Evolutionary conservation across 371 early-diverging fungal species (phyloP), one percentile per base, ranked within the genome.

Genomic region (Circinella minor): DNA sequence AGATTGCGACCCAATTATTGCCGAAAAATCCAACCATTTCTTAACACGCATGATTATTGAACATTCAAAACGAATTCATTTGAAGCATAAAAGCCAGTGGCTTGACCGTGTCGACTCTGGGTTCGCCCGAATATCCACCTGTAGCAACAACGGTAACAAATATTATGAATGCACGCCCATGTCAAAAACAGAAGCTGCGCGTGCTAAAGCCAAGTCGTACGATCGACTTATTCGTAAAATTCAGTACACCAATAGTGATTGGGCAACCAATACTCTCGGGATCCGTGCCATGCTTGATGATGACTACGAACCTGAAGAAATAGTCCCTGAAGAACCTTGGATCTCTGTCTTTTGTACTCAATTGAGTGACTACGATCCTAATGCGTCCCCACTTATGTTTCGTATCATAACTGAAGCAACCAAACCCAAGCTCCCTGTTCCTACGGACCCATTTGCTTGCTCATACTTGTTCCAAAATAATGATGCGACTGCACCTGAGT

Each of bases 41-140:
- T 46, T 84, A 66, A 81, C 81, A 34, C 76, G 82, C 13, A 71
- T 84, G 73, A 78, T 83, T 47, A 83, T 83, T 37, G 84, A 83
- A 57, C 78, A 80, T 55, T 72, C 80, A 34, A 80, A 77, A 65
- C 63, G 77, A 55, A 62, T 74, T 8, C 74, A 72, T 20, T 59
- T 60, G 27, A 43, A 66, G 20, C 66, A 63, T 37, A 63, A 61
- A 62, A 49, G n/a, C 36, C 70, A 68, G 34, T 48, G 17, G 66
- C 70, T 66, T 18, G 55, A 11, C 48, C 74, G 80, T 3, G 71
- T 72, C 36, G 78, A 77, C 55, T 78, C 78, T 27, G 77, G 75
- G 1, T 70, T 74, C 38, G 71, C 71, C 7, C 27, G 55, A 36
- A 60, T 62, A 1, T 57, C 57, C 1, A 51, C 64, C 36, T 9